Evolutionary conservation across 1,284 basidiomycete species (phyloP).

Genomic region (Earliella scabrosa): DNA sequence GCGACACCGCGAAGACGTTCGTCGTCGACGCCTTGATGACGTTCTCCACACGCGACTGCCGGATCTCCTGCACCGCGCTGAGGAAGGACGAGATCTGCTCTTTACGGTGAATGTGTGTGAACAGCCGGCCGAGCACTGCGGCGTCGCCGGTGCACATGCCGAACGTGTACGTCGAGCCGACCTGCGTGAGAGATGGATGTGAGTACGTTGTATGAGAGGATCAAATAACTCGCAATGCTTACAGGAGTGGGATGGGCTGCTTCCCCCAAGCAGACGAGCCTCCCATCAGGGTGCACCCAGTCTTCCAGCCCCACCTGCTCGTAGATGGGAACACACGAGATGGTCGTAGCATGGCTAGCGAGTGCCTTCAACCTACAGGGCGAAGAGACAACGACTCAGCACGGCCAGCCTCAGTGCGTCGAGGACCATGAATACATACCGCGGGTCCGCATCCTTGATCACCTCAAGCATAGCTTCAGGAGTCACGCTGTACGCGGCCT

Average conservation of each 20-base stretch:
- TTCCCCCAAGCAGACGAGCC: slow-evolving; percentile 33
- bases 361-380: slow-evolving; percentile 19
- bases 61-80: slow-evolving; percentile 55
- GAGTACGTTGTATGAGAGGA: not conserved
- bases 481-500: no score
- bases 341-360: slow-evolving; percentile 11
- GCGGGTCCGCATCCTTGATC: slow-evolving; percentile 17
- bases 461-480: not conserved
- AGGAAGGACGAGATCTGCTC: slow-evolving; percentile 58
- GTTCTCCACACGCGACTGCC: slow-evolving; percentile 26
- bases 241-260: slow-evolving; percentile 60
- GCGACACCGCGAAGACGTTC: slow-evolving; percentile 26
- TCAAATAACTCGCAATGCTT: slow-evolving; percentile 24
- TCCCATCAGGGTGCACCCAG: slow-evolving; percentile 33
- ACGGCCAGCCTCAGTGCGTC: no score
- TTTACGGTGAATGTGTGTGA: slow-evolving; percentile 51
- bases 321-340: slow-evolving; percentile 17
- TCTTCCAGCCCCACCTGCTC: slow-evolving; percentile 27
- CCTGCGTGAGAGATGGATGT: slow-evolving; percentile 35
- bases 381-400: no score
- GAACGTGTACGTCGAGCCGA: slow-evolving; percentile 55
- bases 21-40: slow-evolving; percentile 23
- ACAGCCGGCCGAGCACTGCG: slow-evolving; percentile 60
- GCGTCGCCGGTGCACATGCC: slow-evolving; percentile 61
- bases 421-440: slow-evolving; percentile 3